Base-by-base conservation (phyloP, 2,329 filamentous ascomycete species). In the Pezicula radicicola region DNA sequence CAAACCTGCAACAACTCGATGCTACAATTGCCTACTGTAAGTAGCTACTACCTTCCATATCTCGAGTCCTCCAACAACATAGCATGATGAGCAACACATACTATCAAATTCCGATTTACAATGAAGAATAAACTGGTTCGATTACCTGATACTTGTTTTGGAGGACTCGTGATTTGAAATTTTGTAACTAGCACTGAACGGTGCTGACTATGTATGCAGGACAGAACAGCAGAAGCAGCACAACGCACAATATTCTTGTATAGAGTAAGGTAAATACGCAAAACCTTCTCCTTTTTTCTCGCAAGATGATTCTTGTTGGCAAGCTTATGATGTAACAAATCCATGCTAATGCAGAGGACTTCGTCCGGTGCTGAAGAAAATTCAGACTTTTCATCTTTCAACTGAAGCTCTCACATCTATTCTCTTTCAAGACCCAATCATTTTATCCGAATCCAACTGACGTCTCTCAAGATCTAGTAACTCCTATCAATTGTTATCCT, bases 341-440 rank as follows among this genome's bases (percentile, higher is more conserved):
- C 84, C 83, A 87, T 89, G 85, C 85, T 89, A 88, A 88, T 82
- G 74, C 87, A 77, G 85, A 89, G 83, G 72, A 56, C 60, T 52
- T 60, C 64, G 63, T 60, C 64, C 63, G 66, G 81, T 84, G 81
- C 87, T 80, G 83, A 88, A 74, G 72, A 76, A 81, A 77, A 62
- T 66, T 75, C 78, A 80, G 83, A 80, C 85, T 89, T 89, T 89
- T 89, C 86, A 89, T 89, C 86, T 89, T 89, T 89, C 85, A 79
- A 79, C 85, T 89, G 87, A 89, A 72, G 72, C 66, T 62, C 60
- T 63, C 60, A 59, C 57, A 57, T 19, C 19, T 57, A 50, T 52
- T n/a, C 51, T 25, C 7, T 19, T 25, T 42, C 40, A 2, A 42
- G 5, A 42, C 25, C 10, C 40, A 42, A 19, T 18, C 13, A 13